Evolutionary conservation across 495 filamentous ascomycete genomes (phyloP).

Genomic region (Aspergillus bridgeri): DNA sequence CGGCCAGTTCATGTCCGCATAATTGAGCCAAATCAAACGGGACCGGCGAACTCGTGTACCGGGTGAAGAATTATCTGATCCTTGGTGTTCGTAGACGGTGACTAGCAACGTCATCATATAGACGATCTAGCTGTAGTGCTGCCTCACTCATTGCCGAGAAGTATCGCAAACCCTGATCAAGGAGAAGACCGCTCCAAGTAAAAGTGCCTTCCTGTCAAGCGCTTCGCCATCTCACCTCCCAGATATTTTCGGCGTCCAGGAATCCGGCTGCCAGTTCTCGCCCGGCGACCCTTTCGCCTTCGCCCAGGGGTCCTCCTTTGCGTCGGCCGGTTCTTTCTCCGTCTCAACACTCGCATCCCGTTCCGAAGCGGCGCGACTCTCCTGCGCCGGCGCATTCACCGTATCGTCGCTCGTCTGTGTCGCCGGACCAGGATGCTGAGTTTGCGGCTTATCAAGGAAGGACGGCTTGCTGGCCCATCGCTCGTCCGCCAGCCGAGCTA

Average conservation of each 20-base stretch:
- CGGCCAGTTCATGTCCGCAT: no score
- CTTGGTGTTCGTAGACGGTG: no score
- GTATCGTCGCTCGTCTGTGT: constrained; percentile 33
- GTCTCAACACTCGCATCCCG: constrained; percentile 9
- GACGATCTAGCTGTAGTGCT: no score
- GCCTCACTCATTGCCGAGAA: no score
- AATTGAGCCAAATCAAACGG: no score
- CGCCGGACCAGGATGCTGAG: constrained; percentile 39
- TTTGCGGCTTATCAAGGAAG: constrained; percentile 55
- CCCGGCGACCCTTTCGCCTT: constrained; percentile 51
- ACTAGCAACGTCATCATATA: no score
- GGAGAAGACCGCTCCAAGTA: no score
- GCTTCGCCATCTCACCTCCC: constrained; percentile 23
- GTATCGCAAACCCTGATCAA: no score
- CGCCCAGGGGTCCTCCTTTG: constrained; percentile 64
- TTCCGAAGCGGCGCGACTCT: constrained; percentile 12
- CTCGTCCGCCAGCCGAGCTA: constrained; percentile 77
- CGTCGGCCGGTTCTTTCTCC: constrained; percentile 19
- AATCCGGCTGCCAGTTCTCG: constrained; percentile 73
- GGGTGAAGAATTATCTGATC: no score
- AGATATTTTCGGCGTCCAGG: constrained; percentile 57
- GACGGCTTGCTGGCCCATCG: constrained; percentile 78
- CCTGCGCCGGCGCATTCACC: constrained; percentile 18
- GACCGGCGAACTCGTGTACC: no score
- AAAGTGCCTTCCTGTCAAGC: neutral